These are phyloP conservation scores for Polysphondylium violaceum DNA, from an alignment of 78 protist genomes.

Conservation along the genomic window DNA sequence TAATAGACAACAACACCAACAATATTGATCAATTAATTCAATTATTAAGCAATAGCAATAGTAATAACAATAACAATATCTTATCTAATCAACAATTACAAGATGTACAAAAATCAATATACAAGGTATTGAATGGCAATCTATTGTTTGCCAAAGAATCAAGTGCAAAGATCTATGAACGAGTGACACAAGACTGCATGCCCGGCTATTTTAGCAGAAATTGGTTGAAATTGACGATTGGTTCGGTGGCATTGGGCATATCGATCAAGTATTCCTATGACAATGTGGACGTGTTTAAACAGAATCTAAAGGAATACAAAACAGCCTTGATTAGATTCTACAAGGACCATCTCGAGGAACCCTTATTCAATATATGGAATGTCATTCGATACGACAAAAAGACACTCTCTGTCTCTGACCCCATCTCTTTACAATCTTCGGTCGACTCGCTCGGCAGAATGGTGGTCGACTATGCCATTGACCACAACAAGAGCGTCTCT, in stretches of 20 bases:
- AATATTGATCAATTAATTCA: not conserved
- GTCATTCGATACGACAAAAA: constrained; percentile 68
- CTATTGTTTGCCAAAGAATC: no score
- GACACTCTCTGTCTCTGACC: constrained; percentile 28
- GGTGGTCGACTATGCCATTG: constrained; percentile 37
- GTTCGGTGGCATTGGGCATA: not conserved
- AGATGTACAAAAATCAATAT: constrained; percentile 9
- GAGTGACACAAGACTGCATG: not conserved
- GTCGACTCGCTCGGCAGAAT: constrained; percentile 36
- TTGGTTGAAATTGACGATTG: constrained; percentile 17
- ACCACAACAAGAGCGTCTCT: not conserved
- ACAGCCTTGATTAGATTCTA: constrained; percentile 51
- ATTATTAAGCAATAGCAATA: not conserved
- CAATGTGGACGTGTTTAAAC: constrained; percentile 21
- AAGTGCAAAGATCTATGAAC: not conserved
- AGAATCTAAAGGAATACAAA: not conserved
- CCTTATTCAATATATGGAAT: constrained; percentile 52
- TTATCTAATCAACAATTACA: not conserved
- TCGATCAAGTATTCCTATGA: constrained; percentile 15
- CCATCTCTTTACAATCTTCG: constrained; percentile 32
- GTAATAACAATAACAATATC: not conserved
- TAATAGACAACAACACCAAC: not conserved
- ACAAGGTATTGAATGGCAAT: not conserved
- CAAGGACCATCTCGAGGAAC: constrained; percentile 43
- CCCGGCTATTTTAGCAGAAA: constrained; percentile 29